Base-by-base conservation (phyloP, 2,329 filamentous ascomycete genomes). In the Colletotrichum sp. region DNA sequence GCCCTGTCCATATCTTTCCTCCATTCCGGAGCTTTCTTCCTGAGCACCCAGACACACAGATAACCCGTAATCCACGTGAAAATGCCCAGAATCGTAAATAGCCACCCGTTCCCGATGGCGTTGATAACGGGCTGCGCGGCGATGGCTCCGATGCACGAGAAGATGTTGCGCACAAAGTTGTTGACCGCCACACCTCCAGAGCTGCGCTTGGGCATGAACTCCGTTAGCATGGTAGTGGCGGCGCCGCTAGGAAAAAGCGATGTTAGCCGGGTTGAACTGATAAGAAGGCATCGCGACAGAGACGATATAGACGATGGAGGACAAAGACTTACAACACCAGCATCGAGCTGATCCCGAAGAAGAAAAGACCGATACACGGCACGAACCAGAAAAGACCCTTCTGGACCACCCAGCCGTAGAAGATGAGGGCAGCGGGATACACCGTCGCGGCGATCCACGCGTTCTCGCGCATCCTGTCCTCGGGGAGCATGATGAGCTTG, bases 391-490 rank as follows among this genome's bases (percentile, higher is more conserved):
- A 88, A 5, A 94, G 84, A 2, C 92, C 94, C 75, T 92, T 90
- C 57, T 93, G 85, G 0, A 91, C 89, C 0, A 92, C 90, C 95
- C 95, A 98, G 6, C 95, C 95, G 81, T 95, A 97, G 87, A 93
- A 92, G 32, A 97, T 86, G 75, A 97, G 83, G 0, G 92, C 93
- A 0, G 88, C 87, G 0, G 95, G 95, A 79, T 94, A 96, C 61
- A 96, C 79, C 5, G 92, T 86, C 1, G 93, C 93, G 5, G 93
- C 93, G 1, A 96, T 83, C 93, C 93, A 96, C 4, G 94, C 93
- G 81, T 98, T 97, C 81, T 96, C 94, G 58, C 93, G 89, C 91
- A 97, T 94, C 15, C 95, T 90, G 82, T 98, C 95, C 84, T 97
- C 95, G 0, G 95, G 95, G 3, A 92, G 87, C 80, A 92, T 94